phyloP scores from a whole-genome alignment of 2,329 filamentous ascomycete species.

The Verticillium klebahnii region DNA sequence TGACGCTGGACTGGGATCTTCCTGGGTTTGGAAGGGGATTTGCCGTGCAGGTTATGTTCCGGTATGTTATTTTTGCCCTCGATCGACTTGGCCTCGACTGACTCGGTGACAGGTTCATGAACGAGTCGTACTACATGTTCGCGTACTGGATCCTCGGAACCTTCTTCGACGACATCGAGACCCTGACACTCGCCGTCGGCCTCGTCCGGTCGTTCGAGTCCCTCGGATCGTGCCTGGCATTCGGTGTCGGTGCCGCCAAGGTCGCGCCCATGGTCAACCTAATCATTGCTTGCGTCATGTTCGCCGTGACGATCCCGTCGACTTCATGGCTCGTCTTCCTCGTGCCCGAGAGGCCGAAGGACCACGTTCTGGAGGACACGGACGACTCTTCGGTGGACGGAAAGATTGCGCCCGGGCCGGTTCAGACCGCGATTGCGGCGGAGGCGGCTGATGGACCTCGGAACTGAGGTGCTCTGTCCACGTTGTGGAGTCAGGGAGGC shows the following conservation, averaged over 20 bases:
- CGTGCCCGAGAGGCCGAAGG: conserved; percentile 28
- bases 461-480: background rate
- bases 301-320: conserved; percentile 32
- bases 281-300: conserved; percentile 42
- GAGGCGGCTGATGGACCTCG: background rate
- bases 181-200: conserved; percentile 42
- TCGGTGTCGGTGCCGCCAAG: conserved; percentile 41
- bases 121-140: conserved; percentile 47
- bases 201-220: conserved; percentile 44
- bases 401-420: background rate
- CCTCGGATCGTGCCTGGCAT: conserved; percentile 39
- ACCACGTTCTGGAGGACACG: conserved; percentile 9
- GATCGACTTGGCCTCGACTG: too few species aligned
- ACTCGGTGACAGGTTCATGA: conserved; percentile 32
- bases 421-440: background rate
- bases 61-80: conserved; percentile 10
- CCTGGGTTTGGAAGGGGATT: conserved; percentile 41
- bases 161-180: conserved; percentile 46
- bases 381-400: background rate
- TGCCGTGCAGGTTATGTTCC: conserved; percentile 40
- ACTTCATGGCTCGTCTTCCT: conserved; percentile 29
- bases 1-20: conserved; percentile 40
- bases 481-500: background rate
- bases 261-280: conserved; percentile 43
- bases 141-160: conserved; percentile 46